Conservation (phyloP, 73 alveolate genomes). For the Uronychia setigera region DNA sequence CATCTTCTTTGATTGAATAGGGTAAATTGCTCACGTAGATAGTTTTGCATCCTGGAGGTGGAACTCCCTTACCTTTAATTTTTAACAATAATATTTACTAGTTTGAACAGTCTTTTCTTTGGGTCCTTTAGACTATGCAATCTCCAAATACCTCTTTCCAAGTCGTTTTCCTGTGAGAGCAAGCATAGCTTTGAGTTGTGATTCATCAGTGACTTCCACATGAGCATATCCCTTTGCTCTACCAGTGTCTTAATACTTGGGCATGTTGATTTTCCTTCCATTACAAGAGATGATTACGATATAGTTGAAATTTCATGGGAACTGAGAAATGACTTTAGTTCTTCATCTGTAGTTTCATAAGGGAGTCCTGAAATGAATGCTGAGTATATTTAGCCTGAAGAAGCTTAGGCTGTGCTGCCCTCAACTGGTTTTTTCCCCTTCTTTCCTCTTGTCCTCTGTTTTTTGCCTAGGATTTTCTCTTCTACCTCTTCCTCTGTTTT, state of each 20-base stretch:
- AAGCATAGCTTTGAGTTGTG: constrained; percentile 68
- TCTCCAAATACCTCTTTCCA: constrained; percentile 84
- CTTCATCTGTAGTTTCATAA: constrained; percentile 90
- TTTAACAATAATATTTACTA: constrained; percentile 11
- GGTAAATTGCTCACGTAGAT: constrained; percentile 90
- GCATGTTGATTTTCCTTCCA: constrained; percentile 82
- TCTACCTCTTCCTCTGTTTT: too few species aligned
- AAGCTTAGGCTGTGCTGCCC: too few species aligned
- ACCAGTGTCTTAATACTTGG: constrained; percentile 94
- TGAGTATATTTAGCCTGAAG: constrained; percentile 50
- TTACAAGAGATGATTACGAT: too few species aligned
- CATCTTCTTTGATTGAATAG: constrained; percentile 86
- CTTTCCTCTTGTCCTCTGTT: too few species aligned
- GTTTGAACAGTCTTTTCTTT: constrained; percentile 1
- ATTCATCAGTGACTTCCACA: constrained; percentile 56
- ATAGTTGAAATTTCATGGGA: constrained; percentile 67
- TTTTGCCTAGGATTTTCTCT: too few species aligned
- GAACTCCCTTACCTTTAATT: constrained; percentile 29
- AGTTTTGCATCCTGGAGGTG: constrained; percentile 85
- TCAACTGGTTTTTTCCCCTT: too few species aligned
- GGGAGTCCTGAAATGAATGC: constrained; percentile 93
- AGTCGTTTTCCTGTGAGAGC: constrained; percentile 60
- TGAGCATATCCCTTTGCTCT: constrained; percentile 93
- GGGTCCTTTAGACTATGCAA: constrained; percentile 72
- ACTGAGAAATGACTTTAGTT: constrained; percentile 75